Evolutionary conservation across 2,329 filamentous ascomycete species (phyloP), one percentile per base, ranked within the genome.

Genomic region (Epichloe gansuensis): DNA sequence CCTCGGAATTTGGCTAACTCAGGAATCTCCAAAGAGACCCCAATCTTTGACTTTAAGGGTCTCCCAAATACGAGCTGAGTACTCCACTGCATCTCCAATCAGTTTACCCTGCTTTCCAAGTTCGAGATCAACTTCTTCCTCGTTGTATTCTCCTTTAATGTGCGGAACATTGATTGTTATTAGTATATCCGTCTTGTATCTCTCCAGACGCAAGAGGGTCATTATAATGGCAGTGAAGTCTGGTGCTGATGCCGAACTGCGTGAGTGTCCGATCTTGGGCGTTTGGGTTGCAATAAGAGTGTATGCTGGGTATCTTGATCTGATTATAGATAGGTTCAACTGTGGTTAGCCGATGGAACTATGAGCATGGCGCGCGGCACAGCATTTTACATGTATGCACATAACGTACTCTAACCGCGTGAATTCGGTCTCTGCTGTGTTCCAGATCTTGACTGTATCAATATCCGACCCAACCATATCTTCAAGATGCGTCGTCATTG

Each of bases 91-190:
- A 60, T 84, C 77, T 50, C 83, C 84, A 61, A 88, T 83, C 57
- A 87, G 70, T 66, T 81, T 76, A 4, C 83, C 86, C 62, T 78
- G 77, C 64, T 78, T 82, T 15, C 82, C 82, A 53, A 81, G 68
- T 62, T 81, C 76, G 52, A 83, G 69, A 62, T 88, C 81, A 15
- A 91, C 80, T 35, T 88, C 83, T 8, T 85, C 83, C 66, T 83
- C 80, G 60, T 83, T 75, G 64, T 89, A 89, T 66, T 86, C 81
- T 56, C 84, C 83, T 60, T 80, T 76, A 59, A 89, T 84, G 64
- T 93, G 85, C 31, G 91, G 91, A 47, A 95, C 86, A 68, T 95
- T 96, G 63, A 95, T 81, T 42, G 87, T 87, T 56, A 95, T 81
- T 46, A 95, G 72, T 41, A 97, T 72, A 68, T 97, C 91, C 1